Conservation (phyloP, 768 basidiomycete species). For the Xerocomus spinulosus region DNA sequence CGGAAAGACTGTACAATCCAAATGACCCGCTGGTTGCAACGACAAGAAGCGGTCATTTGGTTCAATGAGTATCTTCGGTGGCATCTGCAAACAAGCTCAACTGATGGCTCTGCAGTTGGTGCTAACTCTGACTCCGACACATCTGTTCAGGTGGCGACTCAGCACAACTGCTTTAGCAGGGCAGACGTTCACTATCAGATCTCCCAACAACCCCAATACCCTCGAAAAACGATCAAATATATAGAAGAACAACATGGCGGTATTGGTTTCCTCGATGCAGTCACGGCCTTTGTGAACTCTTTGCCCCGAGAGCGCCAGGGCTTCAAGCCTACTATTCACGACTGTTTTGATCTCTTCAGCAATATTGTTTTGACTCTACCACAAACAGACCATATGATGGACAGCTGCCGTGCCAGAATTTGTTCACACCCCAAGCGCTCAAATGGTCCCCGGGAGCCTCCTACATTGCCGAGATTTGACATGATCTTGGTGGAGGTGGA, state of each 20-base stretch:
- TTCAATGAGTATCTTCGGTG: too few species aligned
- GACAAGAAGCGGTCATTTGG: background rate
- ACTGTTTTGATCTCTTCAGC: background rate
- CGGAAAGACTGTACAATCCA: background rate
- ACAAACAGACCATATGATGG: background rate
- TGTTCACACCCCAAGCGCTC: background rate
- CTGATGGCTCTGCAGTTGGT: too few species aligned
- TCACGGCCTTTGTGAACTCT: background rate
- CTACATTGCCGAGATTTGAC: background rate
- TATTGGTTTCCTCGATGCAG: background rate
- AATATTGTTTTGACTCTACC: background rate
- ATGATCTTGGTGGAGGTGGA: background rate
- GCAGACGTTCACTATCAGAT: too few species aligned
- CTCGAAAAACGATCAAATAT: background rate
- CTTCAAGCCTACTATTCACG: background rate
- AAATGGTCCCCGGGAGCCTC: background rate
- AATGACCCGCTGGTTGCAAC: background rate
- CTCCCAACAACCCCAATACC: background rate
- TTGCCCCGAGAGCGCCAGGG: background rate
- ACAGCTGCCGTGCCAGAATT: background rate
- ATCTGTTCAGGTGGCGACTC: too few species aligned
- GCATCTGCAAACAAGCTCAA: too few species aligned
- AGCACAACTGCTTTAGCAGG: too few species aligned
- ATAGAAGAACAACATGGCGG: background rate
- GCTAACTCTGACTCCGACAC: too few species aligned